Evolutionary conservation across 345 rosid genomes (phyloP).

Genomic region (Turritis glabra): DNA sequence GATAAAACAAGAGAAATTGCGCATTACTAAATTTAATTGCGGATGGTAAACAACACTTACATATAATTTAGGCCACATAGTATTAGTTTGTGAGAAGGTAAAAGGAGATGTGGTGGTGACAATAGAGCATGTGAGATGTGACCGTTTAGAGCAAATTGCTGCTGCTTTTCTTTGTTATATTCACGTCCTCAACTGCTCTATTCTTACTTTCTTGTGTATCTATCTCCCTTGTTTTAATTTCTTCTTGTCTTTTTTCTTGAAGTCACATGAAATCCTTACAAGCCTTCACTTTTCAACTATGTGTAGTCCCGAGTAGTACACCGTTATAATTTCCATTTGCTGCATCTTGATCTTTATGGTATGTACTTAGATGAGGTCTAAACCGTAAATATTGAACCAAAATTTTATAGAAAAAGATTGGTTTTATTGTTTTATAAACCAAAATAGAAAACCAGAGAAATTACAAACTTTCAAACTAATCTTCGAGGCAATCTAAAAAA

Average conservation of each 20-base stretch:
- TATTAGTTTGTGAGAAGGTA: slow-evolving; percentile 30
- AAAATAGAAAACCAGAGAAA: slow-evolving; percentile 8
- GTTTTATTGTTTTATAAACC: background rate
- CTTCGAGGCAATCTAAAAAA: background rate
- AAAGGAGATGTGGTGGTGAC: slow-evolving; percentile 38
- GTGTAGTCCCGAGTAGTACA: slow-evolving; percentile 21
- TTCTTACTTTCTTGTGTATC: slow-evolving; percentile 40
- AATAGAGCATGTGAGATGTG: slow-evolving; percentile 46
- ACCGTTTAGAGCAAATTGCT: slow-evolving; percentile 38
- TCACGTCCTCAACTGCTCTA: slow-evolving; percentile 40
- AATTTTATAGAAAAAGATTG: background rate
- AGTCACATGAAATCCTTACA: slow-evolving; percentile 41
- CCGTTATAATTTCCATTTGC: slow-evolving; percentile 16
- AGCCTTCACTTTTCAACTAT: slow-evolving; percentile 27
- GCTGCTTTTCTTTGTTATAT: slow-evolving; percentile 21
- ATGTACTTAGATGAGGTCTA: background rate
- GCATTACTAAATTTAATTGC: background rate
- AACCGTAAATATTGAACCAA: background rate
- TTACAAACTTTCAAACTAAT: background rate
- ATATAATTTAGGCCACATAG: slow-evolving; percentile 34
- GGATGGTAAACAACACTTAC: slow-evolving; percentile 8
- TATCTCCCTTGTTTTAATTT: slow-evolving; percentile 42
- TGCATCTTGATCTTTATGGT: slow-evolving; percentile 3
- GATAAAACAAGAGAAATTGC: background rate
- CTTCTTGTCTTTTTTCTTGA: background rate